Conservation (phyloP, 2,329 filamentous ascomycete species). For the Sordariomycetes sp. region DNA sequence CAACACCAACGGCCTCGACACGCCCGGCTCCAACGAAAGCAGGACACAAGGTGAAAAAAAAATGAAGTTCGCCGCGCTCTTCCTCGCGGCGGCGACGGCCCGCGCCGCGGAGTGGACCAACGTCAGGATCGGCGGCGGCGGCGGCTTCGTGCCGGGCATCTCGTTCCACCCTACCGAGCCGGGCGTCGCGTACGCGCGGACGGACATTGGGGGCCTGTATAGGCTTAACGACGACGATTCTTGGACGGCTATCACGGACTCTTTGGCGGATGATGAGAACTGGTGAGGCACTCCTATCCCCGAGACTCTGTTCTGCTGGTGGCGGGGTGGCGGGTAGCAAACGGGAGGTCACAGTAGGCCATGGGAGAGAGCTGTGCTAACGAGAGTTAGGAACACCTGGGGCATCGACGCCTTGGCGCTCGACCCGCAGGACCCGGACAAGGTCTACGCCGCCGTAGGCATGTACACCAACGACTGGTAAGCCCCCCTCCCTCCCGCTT, state of each 20-base stretch:
- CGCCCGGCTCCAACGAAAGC: neutral
- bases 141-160: conserved; percentile 42
- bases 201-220: conserved; percentile 45
- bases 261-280: conserved; percentile 23
- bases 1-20: neutral
- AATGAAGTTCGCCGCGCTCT: neutral
- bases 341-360: too few relatives aligned
- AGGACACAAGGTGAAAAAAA: neutral
- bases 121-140: conserved; percentile 39
- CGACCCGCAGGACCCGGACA: conserved; percentile 35
- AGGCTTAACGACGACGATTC: conserved; percentile 38
- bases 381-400: conserved; percentile 33
- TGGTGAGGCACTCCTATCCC: conserved; percentile 21
- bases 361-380: neutral
- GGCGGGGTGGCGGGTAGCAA: too few relatives aligned
- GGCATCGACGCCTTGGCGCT: conserved; percentile 42
- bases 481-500: conserved; percentile 2
- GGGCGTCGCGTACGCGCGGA: conserved; percentile 39
- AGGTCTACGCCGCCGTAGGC: conserved; percentile 39
- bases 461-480: conserved; percentile 46
- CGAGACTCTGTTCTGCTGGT: neutral
- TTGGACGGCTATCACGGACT: conserved; percentile 40
- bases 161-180: conserved; percentile 38
- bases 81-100: conserved; percentile 8
- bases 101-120: conserved; percentile 31